These are phyloP conservation scores for Rhodotorula graminis DNA, from an alignment of 768 basidiomycete species.

Conservation along the genomic window DNA sequence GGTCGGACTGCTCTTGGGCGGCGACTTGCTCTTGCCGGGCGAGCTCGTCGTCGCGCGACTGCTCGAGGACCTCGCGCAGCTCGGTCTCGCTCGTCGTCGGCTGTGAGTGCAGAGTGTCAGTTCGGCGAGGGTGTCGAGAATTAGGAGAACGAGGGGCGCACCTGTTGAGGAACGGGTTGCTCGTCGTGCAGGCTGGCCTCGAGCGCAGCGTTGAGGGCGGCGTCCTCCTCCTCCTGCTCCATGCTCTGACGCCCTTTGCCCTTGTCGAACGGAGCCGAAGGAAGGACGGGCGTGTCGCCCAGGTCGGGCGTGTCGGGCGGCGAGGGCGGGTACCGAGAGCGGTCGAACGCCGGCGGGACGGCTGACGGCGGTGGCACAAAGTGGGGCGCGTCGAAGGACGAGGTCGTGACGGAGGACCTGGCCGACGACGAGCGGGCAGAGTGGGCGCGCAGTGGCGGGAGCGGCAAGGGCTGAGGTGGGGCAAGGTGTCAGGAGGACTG, in stretches of 20 bases:
- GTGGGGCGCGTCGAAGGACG: neutral
- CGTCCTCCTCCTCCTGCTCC: neutral
- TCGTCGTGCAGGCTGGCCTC: constrained; percentile 2
- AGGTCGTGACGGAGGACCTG: neutral
- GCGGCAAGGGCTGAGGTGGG: neutral
- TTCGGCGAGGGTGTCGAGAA: neutral
- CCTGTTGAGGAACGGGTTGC: rapidly evolving
- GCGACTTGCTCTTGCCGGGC: neutral
- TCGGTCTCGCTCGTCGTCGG: neutral
- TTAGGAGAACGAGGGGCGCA: no score
- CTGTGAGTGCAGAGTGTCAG: neutral
- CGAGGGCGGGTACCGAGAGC: neutral
- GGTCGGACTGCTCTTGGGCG: constrained; percentile 6
- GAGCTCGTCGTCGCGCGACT: neutral
- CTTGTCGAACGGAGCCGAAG: neutral
- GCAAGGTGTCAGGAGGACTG: neutral
- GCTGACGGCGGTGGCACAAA: neutral
- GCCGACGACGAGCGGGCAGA: neutral
- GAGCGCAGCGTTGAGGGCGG: neutral
- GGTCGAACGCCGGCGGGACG: neutral
- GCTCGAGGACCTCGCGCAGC: neutral
- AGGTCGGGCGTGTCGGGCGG: neutral
- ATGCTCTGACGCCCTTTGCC: neutral
- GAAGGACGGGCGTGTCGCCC: neutral
- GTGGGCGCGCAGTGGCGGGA: neutral